These are phyloP conservation scores for Rheum nobile DNA, from an alignment of 148 eudicot species.

Conservation along the genomic window DNA sequence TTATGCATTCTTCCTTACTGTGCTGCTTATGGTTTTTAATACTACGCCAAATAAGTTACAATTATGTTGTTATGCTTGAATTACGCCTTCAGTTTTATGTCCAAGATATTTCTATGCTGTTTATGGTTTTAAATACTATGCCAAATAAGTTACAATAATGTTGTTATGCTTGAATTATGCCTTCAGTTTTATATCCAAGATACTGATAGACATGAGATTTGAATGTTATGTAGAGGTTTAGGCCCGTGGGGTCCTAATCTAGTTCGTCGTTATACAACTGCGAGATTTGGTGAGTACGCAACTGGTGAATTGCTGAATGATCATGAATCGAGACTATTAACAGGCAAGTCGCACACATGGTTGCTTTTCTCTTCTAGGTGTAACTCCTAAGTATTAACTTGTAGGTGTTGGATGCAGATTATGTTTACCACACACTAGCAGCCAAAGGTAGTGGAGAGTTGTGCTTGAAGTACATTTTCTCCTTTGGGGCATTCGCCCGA, in stretches of 20 bases:
- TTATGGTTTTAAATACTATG: not conserved
- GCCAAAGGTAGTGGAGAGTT: slow-evolving; percentile 98
- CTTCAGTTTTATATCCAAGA: not conserved
- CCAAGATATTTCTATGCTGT: too few relatives aligned
- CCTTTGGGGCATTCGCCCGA: slow-evolving; percentile 83
- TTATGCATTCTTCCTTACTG: not conserved
- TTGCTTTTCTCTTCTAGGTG: not conserved
- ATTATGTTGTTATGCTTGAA: too few relatives aligned
- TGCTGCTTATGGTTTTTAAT: not conserved
- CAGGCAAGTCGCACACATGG: slow-evolving; percentile 34
- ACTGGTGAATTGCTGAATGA: slow-evolving; percentile 47
- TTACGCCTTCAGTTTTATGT: too few relatives aligned
- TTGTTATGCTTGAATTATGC: not conserved
- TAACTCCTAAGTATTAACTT: not conserved
- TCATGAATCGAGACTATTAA: slow-evolving; percentile 59
- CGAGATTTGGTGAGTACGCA: slow-evolving; percentile 73
- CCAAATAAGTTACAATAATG: not conserved
- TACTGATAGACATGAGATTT: not conserved
- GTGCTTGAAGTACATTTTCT: slow-evolving; percentile 78
- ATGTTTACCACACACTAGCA: slow-evolving; percentile 85
- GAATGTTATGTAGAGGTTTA: slow-evolving; percentile 50
- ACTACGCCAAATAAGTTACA: too few relatives aligned
- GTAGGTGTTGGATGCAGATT: slow-evolving; percentile 10
- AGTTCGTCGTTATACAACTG: slow-evolving; percentile 73
- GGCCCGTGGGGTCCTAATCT: slow-evolving; percentile 93